Percentiles rank a stretch among this genome's conserved stretches.
phyloP scores from a whole-genome alignment of 805 yeast genomes.

The Cyberlindnera samutprakarnensis region DNA sequence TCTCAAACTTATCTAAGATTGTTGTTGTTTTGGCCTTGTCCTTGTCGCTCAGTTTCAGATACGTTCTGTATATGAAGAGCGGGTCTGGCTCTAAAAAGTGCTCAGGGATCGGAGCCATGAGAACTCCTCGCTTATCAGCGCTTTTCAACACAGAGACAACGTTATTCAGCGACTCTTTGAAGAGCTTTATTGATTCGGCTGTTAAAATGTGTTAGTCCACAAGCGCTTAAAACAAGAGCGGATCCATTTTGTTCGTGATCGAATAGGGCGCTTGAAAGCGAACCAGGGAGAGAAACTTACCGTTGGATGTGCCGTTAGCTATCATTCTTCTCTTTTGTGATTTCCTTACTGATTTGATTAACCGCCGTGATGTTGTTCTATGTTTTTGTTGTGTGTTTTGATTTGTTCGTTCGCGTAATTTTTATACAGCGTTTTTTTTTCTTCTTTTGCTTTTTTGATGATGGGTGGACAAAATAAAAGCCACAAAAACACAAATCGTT shows the following conservation, averaged over 20 bases:
- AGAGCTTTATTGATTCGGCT: slow-evolving; percentile 6
- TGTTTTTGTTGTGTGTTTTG: slow-evolving; percentile 1
- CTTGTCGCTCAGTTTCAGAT: neutral
- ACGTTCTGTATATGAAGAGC: neutral
- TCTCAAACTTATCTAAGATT: slow-evolving; percentile 33
- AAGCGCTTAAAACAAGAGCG: too few species aligned
- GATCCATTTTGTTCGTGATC: too few species aligned
- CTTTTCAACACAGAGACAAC: slow-evolving; percentile 1
- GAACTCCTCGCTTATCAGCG: slow-evolving; percentile 12
- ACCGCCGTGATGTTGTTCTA: neutral
- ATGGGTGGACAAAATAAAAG: too few species aligned
- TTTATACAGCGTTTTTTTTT: too few species aligned
- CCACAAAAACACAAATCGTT: too few species aligned
- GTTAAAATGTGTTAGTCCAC: slow-evolving; percentile 7
- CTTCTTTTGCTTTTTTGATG: too few species aligned
- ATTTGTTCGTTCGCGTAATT: slow-evolving; percentile 2
- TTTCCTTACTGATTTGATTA: too few species aligned
- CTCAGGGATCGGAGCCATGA: slow-evolving; percentile 13
- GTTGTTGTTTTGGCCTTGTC: slow-evolving; percentile 26
- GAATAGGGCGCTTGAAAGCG: too few species aligned
- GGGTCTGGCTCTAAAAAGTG: slow-evolving; percentile 16
- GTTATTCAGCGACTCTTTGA: slow-evolving; percentile 6
- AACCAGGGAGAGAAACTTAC: slow-evolving; percentile 2
- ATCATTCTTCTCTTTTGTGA: too few species aligned
- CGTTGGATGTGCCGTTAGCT: slow-evolving; percentile 5